Evolutionary conservation across 352 stramenopile genomes (phyloP), one percentile per base, ranked within the genome.

Genomic region (Globisporangium camurandrum): DNA sequence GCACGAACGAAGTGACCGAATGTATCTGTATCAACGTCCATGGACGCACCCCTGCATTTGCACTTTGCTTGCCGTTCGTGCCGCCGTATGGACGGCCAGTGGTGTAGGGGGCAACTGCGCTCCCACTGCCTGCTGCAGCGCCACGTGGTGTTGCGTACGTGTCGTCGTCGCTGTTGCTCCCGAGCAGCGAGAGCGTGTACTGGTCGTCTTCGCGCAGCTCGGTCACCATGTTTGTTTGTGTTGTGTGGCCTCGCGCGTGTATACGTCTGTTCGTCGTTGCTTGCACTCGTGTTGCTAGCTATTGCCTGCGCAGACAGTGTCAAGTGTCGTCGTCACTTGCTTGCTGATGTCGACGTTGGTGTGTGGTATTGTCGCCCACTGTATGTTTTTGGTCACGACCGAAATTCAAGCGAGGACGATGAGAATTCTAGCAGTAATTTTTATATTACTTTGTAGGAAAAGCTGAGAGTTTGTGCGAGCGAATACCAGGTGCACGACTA

Each of bases 41-140:
- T 41, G n/a, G 3, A 19, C 19, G 22, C 14, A 17, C 8, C 39
- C 28, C 6, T 19, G 36, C 4, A 36, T n/a, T n/a, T n/a, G n/a
- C 69, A 1, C 62, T 36, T 23, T 33, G 20, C 5, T 61, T 20
- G 33, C 38, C 33, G 4, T 42, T 17, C 23, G 49, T 59, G 38
- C 38, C 83, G 38, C 74, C 52, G 69, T 90, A 90, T 22, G 75
- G 79, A 23, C 76, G 71, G 42, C 69, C 54, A 12, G 62, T n/a
- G n/a, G n/a, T 63, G 54, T 67, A 73, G 46, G 57, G 45, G 27
- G 49, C 55, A 69, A 51, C 56, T 36, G 37, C 55, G 37, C 22
- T 44, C 41, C 61, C 27, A 16, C 19, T 16, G 17, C 37, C 37
- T 23, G 40, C 20, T 45, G 39, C 40, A 10, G 14, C 23, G 40